Base-by-base conservation (phyloP, 805 yeast genomes). In the Komagataella ulmi region DNA sequence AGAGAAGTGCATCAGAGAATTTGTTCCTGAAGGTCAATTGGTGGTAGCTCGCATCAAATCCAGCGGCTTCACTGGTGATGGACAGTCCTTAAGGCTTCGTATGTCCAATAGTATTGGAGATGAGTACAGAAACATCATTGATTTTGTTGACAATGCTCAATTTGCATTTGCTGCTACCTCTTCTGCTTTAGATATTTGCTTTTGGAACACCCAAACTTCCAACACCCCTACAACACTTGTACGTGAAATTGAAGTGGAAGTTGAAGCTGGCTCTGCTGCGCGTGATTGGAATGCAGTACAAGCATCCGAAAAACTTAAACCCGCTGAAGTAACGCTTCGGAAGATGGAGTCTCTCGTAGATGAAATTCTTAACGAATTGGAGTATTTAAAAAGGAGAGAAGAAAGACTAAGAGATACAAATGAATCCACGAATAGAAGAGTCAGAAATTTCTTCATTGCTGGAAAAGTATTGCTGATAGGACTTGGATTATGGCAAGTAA, bases 281-380 rank as follows among this genome's bases (percentile, higher is more conserved):
- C 84, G 98, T 68, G 98, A 93, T 71, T 93, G 98, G 97, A 88
- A 89, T 64, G 88, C 89, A 21, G 74, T 90, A 56, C 97, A 90
- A 72, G 90, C 96, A 48, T 79, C 85, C 47, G 98, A 93, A 68
- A 88, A 88, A 65, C 81, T 93, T 66, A 87, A 85, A 69, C 98
- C 99, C 3, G 80, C 85, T 50, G 99, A 93, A 69, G 82, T 90
- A 52, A 95, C 88, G 61, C 75, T 93, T 65, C 84, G 93, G 68
- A 83, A 85, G 65, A 76, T 91, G 53, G 91, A 88, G 67, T 96
- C 86, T 64, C 68, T 88, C 68, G 79, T 95, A 49, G 85, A 80
- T 58, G 98, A 93, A 72, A 78, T 93, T 60, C 76, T 75, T 54
- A 72, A 71, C 55, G 96, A 90, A 63, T 74, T 93, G 66, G 84